Percentiles rank a stretch among this genome's conserved stretches.
These are phyloP conservation scores for Diaporthe sp. DNA, from an alignment of 2,329 filamentous ascomycete genomes.

Conservation along the genomic window DNA sequence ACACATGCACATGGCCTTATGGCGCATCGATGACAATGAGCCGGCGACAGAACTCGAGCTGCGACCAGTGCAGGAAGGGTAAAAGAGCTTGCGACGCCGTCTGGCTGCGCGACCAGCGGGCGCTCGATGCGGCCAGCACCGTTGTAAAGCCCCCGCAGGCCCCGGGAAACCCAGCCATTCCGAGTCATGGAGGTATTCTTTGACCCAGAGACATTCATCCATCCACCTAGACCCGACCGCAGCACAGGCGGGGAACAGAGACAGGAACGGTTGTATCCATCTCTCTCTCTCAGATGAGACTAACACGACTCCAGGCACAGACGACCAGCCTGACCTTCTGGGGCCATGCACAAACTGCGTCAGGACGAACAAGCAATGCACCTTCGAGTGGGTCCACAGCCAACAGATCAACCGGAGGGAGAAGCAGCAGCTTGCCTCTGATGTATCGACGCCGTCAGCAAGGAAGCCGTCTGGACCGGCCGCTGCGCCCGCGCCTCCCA, in stretches of 20 bases:
- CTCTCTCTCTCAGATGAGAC: not conserved
- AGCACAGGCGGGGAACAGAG: not conserved
- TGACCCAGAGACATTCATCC: not conserved
- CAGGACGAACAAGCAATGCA: constrained; percentile 43
- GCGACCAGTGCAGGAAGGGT: constrained; percentile 43
- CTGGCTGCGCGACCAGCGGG: constrained; percentile 39
- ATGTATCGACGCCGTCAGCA: constrained; percentile 16
- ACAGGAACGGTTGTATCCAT: not conserved
- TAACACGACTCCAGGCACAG: constrained; percentile 35
- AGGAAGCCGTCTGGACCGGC: not conserved
- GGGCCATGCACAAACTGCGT: constrained; percentile 42
- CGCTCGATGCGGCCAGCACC: not conserved
- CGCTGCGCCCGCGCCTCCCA: not conserved
- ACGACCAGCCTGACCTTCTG: constrained; percentile 33
- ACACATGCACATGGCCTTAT: constrained; percentile 10
- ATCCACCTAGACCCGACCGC: not conserved
- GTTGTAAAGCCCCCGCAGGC: constrained; percentile 23
- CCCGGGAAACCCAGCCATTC: constrained; percentile 1
- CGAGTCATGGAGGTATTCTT: constrained; percentile 40
- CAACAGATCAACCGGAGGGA: constrained; percentile 38
- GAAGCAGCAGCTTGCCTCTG: constrained; percentile 29
- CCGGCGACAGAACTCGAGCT: constrained; percentile 42
- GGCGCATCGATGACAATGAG: constrained; percentile 33
- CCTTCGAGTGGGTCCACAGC: constrained; percentile 42
- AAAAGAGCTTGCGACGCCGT: constrained; percentile 42